Base-by-base conservation (phyloP, 2,329 filamentous ascomycete genomes). In the Xylariaceae sp. region DNA sequence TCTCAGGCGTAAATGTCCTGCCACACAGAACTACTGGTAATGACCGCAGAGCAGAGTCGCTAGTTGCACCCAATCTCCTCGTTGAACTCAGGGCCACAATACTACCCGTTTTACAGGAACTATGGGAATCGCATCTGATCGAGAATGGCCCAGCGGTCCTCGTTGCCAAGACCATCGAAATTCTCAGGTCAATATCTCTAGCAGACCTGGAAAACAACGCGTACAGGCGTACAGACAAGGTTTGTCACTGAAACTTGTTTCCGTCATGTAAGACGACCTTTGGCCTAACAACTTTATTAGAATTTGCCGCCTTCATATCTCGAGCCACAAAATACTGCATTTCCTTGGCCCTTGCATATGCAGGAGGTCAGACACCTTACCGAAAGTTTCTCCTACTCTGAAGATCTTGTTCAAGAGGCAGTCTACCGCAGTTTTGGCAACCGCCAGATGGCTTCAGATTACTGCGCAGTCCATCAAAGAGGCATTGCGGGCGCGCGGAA, bases 71-170 rank as follows among this genome's bases (percentile, higher is more conserved):
- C 1, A 92, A 96, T 63, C 87, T 97, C 51, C 75, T 96, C 13
- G 84, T 97, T 5, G 92, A 97, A 68, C 73, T 97, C 40, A 86
- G 94, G 40, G 84, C 88, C 72, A 83, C 85, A 22, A 83, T 96
- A 22, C 74, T 96, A 13, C 89, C 91, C 0, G 82, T 87, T 43
- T 80, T 94, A 39, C 80, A 81, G 53, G 80, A 85, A 44, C 80
- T 97, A 26, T 99, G 94, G 95, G 85, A 89, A 61, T 95, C 91
- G 1, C 77, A 84, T 22, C 82, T 95, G 45, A 83, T 94, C 16
- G 90, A 96, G 62, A 92, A 89, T 63, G 83, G 90, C 1, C 85
- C 88, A 2, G 86, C 85, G 21, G 80, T 84, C 19, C 87, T 92
- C 40, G 83, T 94, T 16, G 88, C 89, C 62, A 86, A 84, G 50